phyloP scores from a whole-genome alignment of 2,329 filamentous ascomycete species.

The Colletotrichum sp. region DNA sequence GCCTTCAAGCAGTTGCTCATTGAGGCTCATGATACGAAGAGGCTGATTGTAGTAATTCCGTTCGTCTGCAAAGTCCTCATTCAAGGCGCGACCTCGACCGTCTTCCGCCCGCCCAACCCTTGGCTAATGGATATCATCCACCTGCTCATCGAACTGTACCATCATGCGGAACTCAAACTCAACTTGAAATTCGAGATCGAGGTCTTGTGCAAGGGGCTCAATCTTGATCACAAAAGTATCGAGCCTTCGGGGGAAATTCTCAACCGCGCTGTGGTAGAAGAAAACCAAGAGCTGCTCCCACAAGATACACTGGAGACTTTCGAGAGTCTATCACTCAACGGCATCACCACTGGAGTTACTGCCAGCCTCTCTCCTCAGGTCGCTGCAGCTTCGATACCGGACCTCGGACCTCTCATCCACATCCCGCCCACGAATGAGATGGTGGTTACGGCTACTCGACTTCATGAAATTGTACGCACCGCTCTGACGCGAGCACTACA shows the following conservation, averaged over 20 bases:
- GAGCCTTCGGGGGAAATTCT: conserved; percentile 87
- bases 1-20: conserved; percentile 96
- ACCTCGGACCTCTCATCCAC: conserved; percentile 78
- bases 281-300: conserved; percentile 62
- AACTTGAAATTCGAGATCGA: conserved; percentile 99
- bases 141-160: conserved; percentile 90
- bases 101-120: conserved; percentile 94
- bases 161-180: conserved; percentile 90
- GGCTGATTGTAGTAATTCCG: conserved; percentile 89
- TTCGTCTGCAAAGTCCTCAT: conserved; percentile 96
- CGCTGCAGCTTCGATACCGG: conserved; percentile 81
- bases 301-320: conserved; percentile 80
- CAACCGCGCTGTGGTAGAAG: conserved; percentile 71
- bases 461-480: conserved; percentile 79
- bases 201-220: conserved; percentile 90
- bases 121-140: conserved; percentile 98
- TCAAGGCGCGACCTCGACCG: conserved; percentile 82
- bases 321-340: conserved; percentile 80
- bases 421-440: conserved; percentile 84
- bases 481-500: conserved; percentile 90
- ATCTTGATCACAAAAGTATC: conserved; percentile 90
- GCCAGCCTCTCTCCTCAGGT: conserved; percentile 78
- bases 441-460: conserved; percentile 72
- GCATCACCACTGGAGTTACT: conserved; percentile 70
- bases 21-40: conserved; percentile 91